These are phyloP conservation scores for Ceratobasidium sp. DNA, from an alignment of 1,284 basidiomycete genomes.

Conservation along the genomic window DNA sequence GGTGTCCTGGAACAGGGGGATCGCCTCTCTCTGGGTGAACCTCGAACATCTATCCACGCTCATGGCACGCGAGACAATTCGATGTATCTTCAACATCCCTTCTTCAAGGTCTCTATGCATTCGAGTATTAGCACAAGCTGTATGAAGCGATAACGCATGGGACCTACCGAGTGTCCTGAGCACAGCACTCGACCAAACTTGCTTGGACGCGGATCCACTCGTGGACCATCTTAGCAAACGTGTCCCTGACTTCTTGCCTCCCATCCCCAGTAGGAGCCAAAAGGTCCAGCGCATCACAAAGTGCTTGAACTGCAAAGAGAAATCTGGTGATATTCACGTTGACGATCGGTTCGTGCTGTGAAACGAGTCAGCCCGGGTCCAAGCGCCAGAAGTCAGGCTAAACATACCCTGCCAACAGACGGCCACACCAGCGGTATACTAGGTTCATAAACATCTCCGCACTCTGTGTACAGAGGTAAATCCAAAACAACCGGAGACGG, in stretches of 20 bases:
- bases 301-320: neutral
- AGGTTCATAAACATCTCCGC: neutral
- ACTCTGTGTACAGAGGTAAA: neutral
- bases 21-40: neutral
- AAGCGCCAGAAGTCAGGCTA: neutral
- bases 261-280: neutral
- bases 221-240: neutral
- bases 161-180: neutral
- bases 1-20: neutral
- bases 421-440: conserved; percentile 16
- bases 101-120: conserved; percentile 2
- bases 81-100: neutral
- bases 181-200: conserved; percentile 2
- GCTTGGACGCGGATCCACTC: neutral
- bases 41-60: neutral
- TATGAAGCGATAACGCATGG: neutral
- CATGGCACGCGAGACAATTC: neutral
- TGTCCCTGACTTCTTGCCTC: neutral
- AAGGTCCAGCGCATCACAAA: neutral
- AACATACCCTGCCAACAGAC: conserved; percentile 4
- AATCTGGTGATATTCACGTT: conserved; percentile 16
- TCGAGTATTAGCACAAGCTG: neutral
- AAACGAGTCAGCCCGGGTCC: neutral
- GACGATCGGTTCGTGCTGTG: conserved; percentile 7
- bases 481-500: neutral